phyloP scores from a whole-genome alignment of 306 rosid species.

The Coriaria nepalensis region DNA sequence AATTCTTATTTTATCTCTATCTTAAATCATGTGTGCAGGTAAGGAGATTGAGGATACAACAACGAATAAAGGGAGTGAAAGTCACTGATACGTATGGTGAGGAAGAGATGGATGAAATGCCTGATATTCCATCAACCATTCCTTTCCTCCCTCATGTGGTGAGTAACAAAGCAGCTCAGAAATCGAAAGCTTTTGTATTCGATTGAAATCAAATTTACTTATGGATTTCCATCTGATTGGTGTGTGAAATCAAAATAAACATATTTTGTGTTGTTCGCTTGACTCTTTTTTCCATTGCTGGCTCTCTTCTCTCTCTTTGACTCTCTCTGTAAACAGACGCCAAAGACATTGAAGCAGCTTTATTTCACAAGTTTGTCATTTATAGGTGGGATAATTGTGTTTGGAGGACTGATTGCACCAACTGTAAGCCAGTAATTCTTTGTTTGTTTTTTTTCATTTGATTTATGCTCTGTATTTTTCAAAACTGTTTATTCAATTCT shows the following conservation, averaged over 20 bases:
- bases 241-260: no score
- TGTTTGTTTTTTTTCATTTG: conserved; percentile 1
- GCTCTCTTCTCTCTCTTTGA: neutral
- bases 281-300: neutral
- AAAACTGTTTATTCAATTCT: neutral
- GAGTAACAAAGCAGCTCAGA: conserved; percentile 24
- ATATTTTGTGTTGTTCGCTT: no score
- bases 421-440: conserved; percentile 38
- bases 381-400: conserved; percentile 60
- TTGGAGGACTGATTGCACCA: conserved; percentile 90
- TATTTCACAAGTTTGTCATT: conserved; percentile 54
- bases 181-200: no score
- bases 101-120: conserved; percentile 76
- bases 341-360: conserved; percentile 75
- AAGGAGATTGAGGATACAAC: conserved; percentile 85
- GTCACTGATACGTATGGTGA: conserved; percentile 23
- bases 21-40: conserved; percentile 31
- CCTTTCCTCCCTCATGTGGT: conserved; percentile 82
- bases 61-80: conserved; percentile 38
- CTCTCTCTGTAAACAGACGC: conserved; percentile 36
- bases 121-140: conserved; percentile 81
- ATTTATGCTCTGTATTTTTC: neutral
- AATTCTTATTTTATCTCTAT: neutral
- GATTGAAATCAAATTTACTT: neutral
- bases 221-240: neutral